phyloP scores from a whole-genome alignment of 441 rosid species.

The Raphanus hybrid region DNA sequence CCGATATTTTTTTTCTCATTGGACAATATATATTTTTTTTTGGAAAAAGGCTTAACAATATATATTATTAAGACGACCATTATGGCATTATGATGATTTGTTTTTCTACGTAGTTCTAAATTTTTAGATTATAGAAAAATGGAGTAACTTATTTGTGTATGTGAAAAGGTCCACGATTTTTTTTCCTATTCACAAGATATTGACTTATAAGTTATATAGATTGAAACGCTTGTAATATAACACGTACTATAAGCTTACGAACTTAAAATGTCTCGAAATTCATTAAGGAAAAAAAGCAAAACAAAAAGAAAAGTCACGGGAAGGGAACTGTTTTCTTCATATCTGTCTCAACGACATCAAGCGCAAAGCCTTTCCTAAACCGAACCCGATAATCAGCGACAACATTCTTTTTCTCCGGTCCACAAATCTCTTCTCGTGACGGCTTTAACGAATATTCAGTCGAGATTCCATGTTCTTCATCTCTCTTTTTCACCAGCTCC shows the following conservation, averaged over 20 bases:
- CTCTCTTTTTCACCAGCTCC: conserved; percentile 51
- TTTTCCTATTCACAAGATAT: no score
- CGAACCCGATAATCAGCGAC: conserved; percentile 79
- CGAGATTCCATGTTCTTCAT: conserved; percentile 53
- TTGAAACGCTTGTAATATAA: neutral
- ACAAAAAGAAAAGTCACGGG: neutral
- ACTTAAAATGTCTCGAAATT: neutral
- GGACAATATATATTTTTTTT: no score
- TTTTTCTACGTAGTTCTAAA: no score
- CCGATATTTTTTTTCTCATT: no score
- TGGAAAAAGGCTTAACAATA: no score
- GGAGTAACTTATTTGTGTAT: no score
- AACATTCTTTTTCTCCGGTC: conserved; percentile 64
- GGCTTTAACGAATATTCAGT: conserved; percentile 40
- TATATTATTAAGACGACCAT: no score
- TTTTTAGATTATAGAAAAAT: no score
- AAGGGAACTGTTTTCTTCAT: conserved; percentile 50
- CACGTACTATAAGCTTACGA: neutral
- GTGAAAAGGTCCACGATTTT: no score
- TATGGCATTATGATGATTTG: no score
- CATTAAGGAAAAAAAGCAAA: neutral
- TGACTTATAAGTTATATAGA: no score
- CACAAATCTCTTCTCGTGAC: conserved; percentile 52
- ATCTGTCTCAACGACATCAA: conserved; percentile 49
- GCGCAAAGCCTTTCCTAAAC: conserved; percentile 62